Conservation (phyloP, 306 rosid genomes). For the Sphenostylis stenocarpa region DNA sequence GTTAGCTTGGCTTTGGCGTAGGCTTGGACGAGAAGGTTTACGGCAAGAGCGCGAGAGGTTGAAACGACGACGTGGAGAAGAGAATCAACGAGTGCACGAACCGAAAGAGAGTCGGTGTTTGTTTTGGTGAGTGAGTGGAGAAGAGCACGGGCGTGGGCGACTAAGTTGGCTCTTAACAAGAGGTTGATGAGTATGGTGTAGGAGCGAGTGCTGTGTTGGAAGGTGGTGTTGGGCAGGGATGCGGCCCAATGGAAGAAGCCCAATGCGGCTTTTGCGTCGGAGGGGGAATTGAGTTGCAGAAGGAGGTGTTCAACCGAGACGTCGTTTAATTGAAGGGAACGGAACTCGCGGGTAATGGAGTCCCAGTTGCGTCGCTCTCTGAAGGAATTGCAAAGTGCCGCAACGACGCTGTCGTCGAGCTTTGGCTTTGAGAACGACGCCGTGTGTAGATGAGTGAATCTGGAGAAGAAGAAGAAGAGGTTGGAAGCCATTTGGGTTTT, state of each 20-base stretch:
- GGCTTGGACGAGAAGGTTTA: slow-evolving; percentile 60
- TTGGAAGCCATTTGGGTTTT: background rate
- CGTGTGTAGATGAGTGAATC: background rate
- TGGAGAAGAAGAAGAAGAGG: background rate
- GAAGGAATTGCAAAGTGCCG: slow-evolving; percentile 48
- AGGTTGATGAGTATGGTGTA: slow-evolving; percentile 59
- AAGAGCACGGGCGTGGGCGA: slow-evolving; percentile 66
- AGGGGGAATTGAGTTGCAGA: slow-evolving; percentile 52
- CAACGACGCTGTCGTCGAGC: background rate
- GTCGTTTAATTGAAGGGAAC: slow-evolving; percentile 38
- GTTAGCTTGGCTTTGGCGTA: slow-evolving; percentile 61
- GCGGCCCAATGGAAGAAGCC: slow-evolving; percentile 83
- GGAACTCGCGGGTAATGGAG: slow-evolving; percentile 42
- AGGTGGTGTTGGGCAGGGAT: slow-evolving; percentile 27
- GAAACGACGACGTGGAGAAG: slow-evolving; percentile 21
- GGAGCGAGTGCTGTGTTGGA: slow-evolving; percentile 53
- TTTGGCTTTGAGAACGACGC: background rate
- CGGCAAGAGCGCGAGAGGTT: slow-evolving; percentile 37
- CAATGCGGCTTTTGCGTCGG: slow-evolving; percentile 67
- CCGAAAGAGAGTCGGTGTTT: background rate
- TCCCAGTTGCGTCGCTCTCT: slow-evolving; percentile 63
- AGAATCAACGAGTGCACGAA: slow-evolving; percentile 49
- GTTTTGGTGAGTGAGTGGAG: slow-evolving; percentile 47
- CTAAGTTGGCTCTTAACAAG: slow-evolving; percentile 50
- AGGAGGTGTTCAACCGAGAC: slow-evolving; percentile 48